Percentiles rank a stretch among this genome's conserved stretches.
Evolutionary conservation across 768 basidiomycete genomes (phyloP).

Genomic region (Lactarius akahatsu): DNA sequence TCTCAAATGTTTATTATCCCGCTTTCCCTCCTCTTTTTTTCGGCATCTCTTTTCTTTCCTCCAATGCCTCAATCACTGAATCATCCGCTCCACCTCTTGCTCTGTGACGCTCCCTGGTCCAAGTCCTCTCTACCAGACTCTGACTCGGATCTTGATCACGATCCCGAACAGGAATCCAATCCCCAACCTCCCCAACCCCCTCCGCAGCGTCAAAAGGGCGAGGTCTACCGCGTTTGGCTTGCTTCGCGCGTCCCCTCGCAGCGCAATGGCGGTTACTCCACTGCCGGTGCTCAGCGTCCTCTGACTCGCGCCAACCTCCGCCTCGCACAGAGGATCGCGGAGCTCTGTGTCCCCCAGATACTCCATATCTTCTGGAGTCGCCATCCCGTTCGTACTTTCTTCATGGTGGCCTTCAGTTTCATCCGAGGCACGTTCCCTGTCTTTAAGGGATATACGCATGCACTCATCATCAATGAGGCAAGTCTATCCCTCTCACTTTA

Average conservation of each 20-base stretch:
- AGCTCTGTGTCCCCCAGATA: conserved; percentile 55
- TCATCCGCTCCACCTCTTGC: conserved; percentile 16
- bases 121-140: conserved; percentile 2
- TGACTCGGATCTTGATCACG: conserved; percentile 13
- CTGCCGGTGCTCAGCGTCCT: conserved; percentile 70
- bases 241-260: conserved; percentile 31
- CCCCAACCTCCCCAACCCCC: neutral
- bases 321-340: conserved; percentile 56
- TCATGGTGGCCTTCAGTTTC: conserved; percentile 70
- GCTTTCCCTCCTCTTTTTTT: neutral
- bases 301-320: conserved; percentile 54
- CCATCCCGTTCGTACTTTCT: conserved; percentile 67
- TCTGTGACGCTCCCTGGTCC: conserved; percentile 12
- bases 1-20: conserved; percentile 18
- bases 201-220: neutral
- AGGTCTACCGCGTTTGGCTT: conserved; percentile 34
- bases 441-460: conserved; percentile 83
- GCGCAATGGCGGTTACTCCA: conserved; percentile 30
- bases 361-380: conserved; percentile 49
- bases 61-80: conserved; percentile 16
- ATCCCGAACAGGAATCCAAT: neutral
- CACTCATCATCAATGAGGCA: conserved; percentile 82
- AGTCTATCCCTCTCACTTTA: conserved; percentile 29
- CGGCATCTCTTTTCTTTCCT: neutral
- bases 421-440: conserved; percentile 76